A percentile compares a stretch with the other conserved stretches of the same genome.
Conservation (phyloP, 805 yeast genomes). For the Nakazawaea laoshanensis region DNA sequence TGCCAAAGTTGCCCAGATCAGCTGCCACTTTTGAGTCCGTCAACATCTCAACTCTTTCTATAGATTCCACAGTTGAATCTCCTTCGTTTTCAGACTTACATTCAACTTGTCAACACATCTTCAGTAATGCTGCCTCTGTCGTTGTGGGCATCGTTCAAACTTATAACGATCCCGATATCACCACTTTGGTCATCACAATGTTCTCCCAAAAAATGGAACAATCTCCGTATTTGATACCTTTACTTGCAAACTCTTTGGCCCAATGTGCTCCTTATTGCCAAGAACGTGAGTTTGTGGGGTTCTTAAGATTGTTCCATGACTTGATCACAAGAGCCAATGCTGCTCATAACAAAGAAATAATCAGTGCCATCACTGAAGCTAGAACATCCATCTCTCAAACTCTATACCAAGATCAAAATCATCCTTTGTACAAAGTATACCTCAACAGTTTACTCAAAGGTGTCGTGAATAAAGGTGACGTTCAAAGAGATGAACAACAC, state of each 20-base stretch:
- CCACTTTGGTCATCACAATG: slow-evolving; percentile 71
- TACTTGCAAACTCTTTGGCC: slow-evolving; percentile 54
- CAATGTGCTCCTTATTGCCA: slow-evolving; percentile 53
- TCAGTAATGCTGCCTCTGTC: slow-evolving; percentile 62
- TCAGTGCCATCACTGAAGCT: slow-evolving; percentile 38
- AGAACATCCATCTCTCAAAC: slow-evolving; percentile 36
- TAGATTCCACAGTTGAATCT: slow-evolving; percentile 3
- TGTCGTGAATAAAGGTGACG: slow-evolving; percentile 74
- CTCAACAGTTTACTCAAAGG: slow-evolving; percentile 58
- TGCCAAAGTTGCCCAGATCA: slow-evolving; percentile 17
- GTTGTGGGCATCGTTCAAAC: slow-evolving; percentile 56
- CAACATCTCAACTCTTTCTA: slow-evolving; percentile 12
- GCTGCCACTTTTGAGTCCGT: slow-evolving; percentile 11
- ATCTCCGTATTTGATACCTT: slow-evolving; percentile 43
- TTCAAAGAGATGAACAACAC: slow-evolving; percentile 54
- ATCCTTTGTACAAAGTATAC: slow-evolving; percentile 38
- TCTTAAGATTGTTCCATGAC: slow-evolving; percentile 49
- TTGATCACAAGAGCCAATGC: slow-evolving; percentile 35
- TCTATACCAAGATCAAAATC: slow-evolving; percentile 26
- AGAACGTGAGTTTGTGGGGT: slow-evolving; percentile 58
- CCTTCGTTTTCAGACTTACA: slow-evolving; percentile 8
- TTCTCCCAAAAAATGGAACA: slow-evolving; percentile 64
- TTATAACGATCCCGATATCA: slow-evolving; percentile 64
- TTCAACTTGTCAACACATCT: slow-evolving; percentile 21
- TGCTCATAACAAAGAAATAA: slow-evolving; percentile 22